Base-by-base conservation (phyloP, 2,329 filamentous ascomycete species). In the Endoconidiophora laricicola region DNA sequence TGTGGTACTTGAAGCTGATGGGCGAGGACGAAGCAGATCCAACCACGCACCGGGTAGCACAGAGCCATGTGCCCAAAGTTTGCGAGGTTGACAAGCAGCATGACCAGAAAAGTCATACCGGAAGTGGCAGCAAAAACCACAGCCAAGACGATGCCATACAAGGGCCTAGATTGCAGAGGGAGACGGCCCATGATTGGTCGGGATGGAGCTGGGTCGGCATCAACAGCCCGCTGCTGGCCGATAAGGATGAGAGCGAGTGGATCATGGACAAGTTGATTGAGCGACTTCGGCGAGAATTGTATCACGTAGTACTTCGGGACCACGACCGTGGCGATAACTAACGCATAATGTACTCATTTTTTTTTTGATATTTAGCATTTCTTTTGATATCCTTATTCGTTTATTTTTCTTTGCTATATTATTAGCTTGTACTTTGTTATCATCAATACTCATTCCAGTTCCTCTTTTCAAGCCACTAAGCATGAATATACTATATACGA, bases 1-100 rank as follows among this genome's bases (percentile, higher is more conserved):
- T 83, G 0, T 84, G 85, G 67, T 91, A 86, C 57, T 79, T 88
- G 6, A 74, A 76, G 20, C 70, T 94, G 29, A 83, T 94, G n/a
- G 76, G 76, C 44, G 75, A 79, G 58, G 74, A 79, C 59, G 76
- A 80, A 58, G 64, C 63, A 49, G 66, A 66, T 55, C 64, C 72
- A 2, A 61, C 65, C 4, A 71, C 64, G 16, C 76, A 80, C 57
- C 61, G 68, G n/a, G 67, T 65, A 52, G 63, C 63, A 6, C 46
- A 26, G 10, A 20, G 26, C 12, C n/a, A n/a, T 6, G 24, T 23
- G 18, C 39, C 46, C 9, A 29, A 41, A 12, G 2, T n/a, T 18
- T 37, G 14, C 7, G 33, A 41, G 16, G 24, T 12, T 9, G 22
- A 29, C 3, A 12, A 38, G 37, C 29, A 33, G 29, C 1, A 43